Evolutionary conservation across 1,139 yeast genomes (phyloP).

Genomic region (Geotrichum siamense): DNA sequence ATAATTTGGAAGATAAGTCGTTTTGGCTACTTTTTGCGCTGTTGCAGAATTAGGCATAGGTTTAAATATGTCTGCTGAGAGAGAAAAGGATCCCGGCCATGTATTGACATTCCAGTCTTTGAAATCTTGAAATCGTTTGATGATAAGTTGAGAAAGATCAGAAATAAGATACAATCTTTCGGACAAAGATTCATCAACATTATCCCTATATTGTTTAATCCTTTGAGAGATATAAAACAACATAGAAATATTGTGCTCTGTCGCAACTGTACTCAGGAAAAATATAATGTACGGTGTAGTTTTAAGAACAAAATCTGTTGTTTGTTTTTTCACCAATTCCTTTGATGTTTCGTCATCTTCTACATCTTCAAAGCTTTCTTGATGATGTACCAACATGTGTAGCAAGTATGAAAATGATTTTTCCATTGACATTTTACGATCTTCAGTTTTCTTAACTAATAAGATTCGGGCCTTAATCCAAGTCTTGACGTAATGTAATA

Average conservation of each 20-base stretch:
- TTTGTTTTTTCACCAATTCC: constrained; percentile 7
- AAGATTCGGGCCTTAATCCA: constrained; percentile 64
- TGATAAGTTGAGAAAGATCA: constrained; percentile 62
- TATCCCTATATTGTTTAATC: constrained; percentile 70
- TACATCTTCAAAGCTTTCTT: constrained; percentile 49
- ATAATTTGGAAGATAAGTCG: constrained; percentile 45
- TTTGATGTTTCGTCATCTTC: constrained; percentile 23
- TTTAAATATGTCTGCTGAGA: constrained; percentile 58
- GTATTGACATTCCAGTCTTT: constrained; percentile 66
- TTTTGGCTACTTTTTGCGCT: constrained; percentile 30
- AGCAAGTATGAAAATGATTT: constrained; percentile 59
- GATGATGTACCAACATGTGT: constrained; percentile 69
- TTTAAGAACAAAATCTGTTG: constrained; percentile 19
- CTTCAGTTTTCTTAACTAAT: constrained; percentile 20
- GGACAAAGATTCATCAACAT: constrained; percentile 33
- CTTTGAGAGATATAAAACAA: constrained; percentile 72
- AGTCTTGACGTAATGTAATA: constrained; percentile 49
- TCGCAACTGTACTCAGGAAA: constrained; percentile 55
- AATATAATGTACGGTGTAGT: constrained; percentile 46
- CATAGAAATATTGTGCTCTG: constrained; percentile 61
- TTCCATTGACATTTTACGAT: constrained; percentile 41
- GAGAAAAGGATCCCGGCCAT: constrained; percentile 71
- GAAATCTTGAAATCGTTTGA: constrained; percentile 51
- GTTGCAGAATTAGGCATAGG: constrained; percentile 42
- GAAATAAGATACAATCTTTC: constrained; percentile 55